phyloP scores from a whole-genome alignment of 305 asterid genomes.

The Fraxinus floribunda region DNA sequence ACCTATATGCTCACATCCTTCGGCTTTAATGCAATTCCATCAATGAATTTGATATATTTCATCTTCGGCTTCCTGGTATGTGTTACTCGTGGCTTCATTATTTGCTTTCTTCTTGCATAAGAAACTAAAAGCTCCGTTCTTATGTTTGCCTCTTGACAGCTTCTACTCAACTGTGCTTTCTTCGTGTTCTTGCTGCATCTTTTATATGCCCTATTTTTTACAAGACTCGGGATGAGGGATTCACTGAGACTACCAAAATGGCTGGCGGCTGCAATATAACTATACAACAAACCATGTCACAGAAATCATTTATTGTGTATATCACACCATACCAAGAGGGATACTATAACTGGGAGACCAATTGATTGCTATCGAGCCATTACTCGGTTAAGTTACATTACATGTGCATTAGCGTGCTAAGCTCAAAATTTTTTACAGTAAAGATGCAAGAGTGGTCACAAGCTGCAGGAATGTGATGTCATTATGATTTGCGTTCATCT shows the following conservation, averaged over 20 bases:
- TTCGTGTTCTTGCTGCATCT: neutral
- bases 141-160: slow-evolving; percentile 47
- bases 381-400: neutral
- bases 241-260: slow-evolving; percentile 76
- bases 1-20: slow-evolving; percentile 59
- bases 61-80: slow-evolving; percentile 82
- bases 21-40: slow-evolving; percentile 70
- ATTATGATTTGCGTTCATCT: neutral
- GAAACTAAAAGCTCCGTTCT: neutral
- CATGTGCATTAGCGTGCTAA: neutral
- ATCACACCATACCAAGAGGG: neutral
- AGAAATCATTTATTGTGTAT: neutral
- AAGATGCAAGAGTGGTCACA: neutral
- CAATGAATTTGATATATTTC: slow-evolving; percentile 69
- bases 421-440: neutral
- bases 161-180: slow-evolving; percentile 64
- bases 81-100: neutral
- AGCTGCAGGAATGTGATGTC: neutral
- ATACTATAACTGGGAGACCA: neutral
- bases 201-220: slow-evolving; percentile 51
- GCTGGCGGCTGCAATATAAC: slow-evolving; percentile 69
- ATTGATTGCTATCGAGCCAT: neutral
- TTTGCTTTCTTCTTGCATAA: neutral
- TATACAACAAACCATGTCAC: neutral
- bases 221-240: slow-evolving; percentile 74